phyloP scores from a whole-genome alignment of 2,329 filamentous ascomycete genomes.

The Phoma sp. region DNA sequence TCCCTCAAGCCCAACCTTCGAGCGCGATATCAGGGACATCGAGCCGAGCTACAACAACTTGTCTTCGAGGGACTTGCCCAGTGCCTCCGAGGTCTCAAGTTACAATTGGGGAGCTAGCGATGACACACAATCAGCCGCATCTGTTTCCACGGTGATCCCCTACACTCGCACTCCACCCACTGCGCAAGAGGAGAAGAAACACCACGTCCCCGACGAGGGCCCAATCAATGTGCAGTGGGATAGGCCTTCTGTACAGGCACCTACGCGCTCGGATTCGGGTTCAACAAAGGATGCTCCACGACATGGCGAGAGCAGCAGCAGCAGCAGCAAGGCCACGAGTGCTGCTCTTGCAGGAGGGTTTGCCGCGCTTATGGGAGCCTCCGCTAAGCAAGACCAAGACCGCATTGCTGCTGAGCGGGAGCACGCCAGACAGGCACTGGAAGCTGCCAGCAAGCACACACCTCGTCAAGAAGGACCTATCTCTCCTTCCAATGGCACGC shows the following conservation, averaged over 20 bases:
- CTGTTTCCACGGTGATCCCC: conserved; percentile 12
- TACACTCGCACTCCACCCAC: conserved; percentile 3
- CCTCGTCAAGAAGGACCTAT: conserved; percentile 14
- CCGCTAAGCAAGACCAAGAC: conserved; percentile 44
- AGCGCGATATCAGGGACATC: conserved; percentile 37
- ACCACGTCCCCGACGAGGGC: conserved; percentile 4
- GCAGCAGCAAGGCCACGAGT: conserved; percentile 23
- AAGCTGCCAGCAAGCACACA: conserved; percentile 28
- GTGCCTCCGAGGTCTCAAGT: conserved; percentile 14
- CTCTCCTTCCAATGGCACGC: conserved; percentile 28
- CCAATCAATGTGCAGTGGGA: conserved; percentile 11
- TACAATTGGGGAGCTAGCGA: conserved; percentile 12
- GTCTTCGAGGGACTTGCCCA: conserved; percentile 6
- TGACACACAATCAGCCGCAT: conserved; percentile 9
- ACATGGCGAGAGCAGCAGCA: conserved; percentile 22
- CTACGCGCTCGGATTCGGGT: neutral
- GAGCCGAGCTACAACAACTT: conserved; percentile 2
- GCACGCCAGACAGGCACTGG: conserved; percentile 33
- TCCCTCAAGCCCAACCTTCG: conserved; percentile 32
- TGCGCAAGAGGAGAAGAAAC: neutral
- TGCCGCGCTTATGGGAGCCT: conserved; percentile 38
- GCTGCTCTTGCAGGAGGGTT: conserved; percentile 42
- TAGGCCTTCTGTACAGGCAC: neutral
- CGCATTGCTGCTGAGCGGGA: conserved; percentile 37
- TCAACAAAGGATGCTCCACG: conserved; percentile 14